Evolutionary conservation across 2,329 filamentous ascomycete genomes (phyloP).

Genomic region (Alternaria brassicicola): DNA sequence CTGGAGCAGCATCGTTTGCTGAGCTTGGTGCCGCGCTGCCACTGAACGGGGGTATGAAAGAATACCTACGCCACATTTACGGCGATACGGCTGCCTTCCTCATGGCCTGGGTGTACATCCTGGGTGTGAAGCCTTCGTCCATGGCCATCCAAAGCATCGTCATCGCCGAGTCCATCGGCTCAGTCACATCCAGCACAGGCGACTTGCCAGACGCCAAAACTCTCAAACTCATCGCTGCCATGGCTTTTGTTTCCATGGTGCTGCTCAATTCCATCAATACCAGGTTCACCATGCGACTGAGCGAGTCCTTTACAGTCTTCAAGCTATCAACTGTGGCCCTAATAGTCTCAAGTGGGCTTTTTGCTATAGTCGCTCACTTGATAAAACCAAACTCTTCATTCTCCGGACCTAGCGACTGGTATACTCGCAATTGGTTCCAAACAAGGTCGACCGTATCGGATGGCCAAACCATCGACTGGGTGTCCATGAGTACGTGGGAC

Average conservation of each 20-base stretch:
- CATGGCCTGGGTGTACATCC: slow-evolving; percentile 69
- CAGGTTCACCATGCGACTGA: slow-evolving; percentile 49
- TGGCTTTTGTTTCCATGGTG: slow-evolving; percentile 49
- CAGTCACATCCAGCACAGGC: slow-evolving; percentile 51
- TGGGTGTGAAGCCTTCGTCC: slow-evolving; percentile 68
- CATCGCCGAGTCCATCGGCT: slow-evolving; percentile 58
- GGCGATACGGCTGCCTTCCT: slow-evolving; percentile 67
- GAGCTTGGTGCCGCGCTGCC: slow-evolving; percentile 69
- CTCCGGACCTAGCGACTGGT: slow-evolving; percentile 44
- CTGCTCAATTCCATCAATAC: slow-evolving; percentile 54
- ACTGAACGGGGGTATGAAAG: slow-evolving; percentile 68
- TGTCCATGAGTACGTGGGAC: slow-evolving; percentile 60
- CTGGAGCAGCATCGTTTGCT: slow-evolving; percentile 66
- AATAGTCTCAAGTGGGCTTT: slow-evolving; percentile 39
- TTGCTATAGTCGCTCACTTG: slow-evolving; percentile 40
- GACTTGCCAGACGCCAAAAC: slow-evolving; percentile 19
- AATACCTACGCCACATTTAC: slow-evolving; percentile 66
- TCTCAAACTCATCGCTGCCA: slow-evolving; percentile 48
- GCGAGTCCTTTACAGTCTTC: slow-evolving; percentile 52
- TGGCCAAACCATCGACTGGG: slow-evolving; percentile 42
- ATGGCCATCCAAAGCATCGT: slow-evolving; percentile 69
- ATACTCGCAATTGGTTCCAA: slow-evolving; percentile 61
- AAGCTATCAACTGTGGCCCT: slow-evolving; percentile 43
- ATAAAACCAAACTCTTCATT: slow-evolving; percentile 36
- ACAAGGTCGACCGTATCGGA: slow-evolving; percentile 59